A percentile compares a stretch with the other conserved stretches of the same genome.
phyloP scores from a whole-genome alignment of 2,329 filamentous ascomycete species.

The Pestalotiopsis sp. region DNA sequence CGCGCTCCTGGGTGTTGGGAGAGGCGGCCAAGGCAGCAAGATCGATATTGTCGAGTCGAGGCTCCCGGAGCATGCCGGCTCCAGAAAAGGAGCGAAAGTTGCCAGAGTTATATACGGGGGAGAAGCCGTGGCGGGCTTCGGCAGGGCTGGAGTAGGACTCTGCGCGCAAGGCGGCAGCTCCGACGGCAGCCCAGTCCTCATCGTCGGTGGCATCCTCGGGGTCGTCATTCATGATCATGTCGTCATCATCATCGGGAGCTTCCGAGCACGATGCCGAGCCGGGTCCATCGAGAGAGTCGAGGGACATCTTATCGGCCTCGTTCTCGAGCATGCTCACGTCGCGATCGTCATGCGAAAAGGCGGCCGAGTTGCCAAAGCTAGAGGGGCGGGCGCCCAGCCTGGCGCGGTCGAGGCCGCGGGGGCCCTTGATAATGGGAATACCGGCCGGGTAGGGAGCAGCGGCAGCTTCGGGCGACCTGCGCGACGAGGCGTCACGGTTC shows the following conservation, averaged over 20 bases:
- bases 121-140: constrained; percentile 57
- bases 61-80: constrained; percentile 57
- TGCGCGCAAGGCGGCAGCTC: constrained; percentile 79
- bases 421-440: constrained; percentile 59
- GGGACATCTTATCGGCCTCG: constrained; percentile 94
- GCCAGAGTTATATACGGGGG: constrained; percentile 51
- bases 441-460: constrained; percentile 47
- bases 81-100: constrained; percentile 51
- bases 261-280: constrained; percentile 77
- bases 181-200: constrained; percentile 92
- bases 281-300: constrained; percentile 69
- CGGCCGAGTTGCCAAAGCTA: constrained; percentile 71
- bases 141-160: constrained; percentile 62
- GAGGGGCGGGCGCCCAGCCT: constrained; percentile 55
- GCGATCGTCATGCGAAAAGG: constrained; percentile 74
- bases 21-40: constrained; percentile 53
- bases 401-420: constrained; percentile 48
- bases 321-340: constrained; percentile 74
- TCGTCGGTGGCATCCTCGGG: constrained; percentile 89
- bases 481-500: constrained; percentile 43
- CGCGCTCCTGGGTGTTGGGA: constrained; percentile 74
- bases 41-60: constrained; percentile 54
- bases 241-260: constrained; percentile 65
- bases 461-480: constrained; percentile 41
- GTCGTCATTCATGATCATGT: constrained; percentile 70